Evolutionary conservation across 2,329 filamentous ascomycete genomes (phyloP).

Genomic region (Fusarium tricinctum): DNA sequence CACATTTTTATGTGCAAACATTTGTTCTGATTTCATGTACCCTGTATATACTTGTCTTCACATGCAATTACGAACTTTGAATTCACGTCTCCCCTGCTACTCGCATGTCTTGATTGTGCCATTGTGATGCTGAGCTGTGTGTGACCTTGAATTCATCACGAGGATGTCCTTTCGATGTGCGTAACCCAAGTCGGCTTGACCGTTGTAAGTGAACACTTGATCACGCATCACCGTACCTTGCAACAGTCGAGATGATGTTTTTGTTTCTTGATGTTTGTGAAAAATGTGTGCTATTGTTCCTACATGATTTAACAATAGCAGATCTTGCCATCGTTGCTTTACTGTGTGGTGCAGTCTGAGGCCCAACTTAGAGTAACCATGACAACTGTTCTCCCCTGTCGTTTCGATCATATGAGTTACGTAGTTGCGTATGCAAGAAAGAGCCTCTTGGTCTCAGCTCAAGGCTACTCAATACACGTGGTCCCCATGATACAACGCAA

Average conservation of each 20-base stretch:
- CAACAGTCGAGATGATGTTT: not conserved
- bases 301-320: not conserved
- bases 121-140: not conserved
- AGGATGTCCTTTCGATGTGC: not conserved
- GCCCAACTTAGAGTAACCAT: not conserved
- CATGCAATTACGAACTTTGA: constrained; percentile 21
- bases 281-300: not conserved
- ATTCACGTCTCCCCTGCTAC: not conserved
- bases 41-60: constrained; percentile 24
- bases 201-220: not conserved
- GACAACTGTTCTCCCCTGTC: too few relatives aligned
- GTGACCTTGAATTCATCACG: not conserved
- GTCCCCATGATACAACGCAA: too few relatives aligned
- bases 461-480: too few relatives aligned
- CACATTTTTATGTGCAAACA: constrained; percentile 22
- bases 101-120: not conserved
- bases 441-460: too few relatives aligned
- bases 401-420: too few relatives aligned
- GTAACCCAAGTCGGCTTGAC: not conserved
- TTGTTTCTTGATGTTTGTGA: not conserved
- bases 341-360: not conserved
- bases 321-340: not conserved
- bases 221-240: too few relatives aligned
- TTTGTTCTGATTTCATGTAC: constrained; percentile 20
- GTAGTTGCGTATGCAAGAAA: too few relatives aligned